Base-by-base conservation (phyloP, 1,139 yeast genomes). In the Suhomyces panamericanus region DNA sequence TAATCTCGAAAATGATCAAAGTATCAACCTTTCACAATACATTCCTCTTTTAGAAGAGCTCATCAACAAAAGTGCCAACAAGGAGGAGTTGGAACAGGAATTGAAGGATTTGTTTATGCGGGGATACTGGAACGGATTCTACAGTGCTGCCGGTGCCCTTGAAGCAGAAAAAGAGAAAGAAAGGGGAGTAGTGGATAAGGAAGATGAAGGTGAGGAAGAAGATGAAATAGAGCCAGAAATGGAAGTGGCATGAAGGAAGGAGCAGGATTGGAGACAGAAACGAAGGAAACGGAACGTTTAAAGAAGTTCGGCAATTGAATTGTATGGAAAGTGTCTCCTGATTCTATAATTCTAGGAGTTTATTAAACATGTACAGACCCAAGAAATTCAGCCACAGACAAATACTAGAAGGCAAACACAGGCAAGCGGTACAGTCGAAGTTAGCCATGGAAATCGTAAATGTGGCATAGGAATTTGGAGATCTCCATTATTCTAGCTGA, bases 71-170 rank as follows among this genome's bases (percentile, higher is more conserved):
- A 40, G 33, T 13, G 22, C 13, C 12, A 32, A 42, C 33, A 42
- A 48, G 13, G 52, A 52, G 2, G 54, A 50, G 24, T 42, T 69
- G 31, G 52, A 53, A 29, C 39, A 45, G 11, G 70, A 66, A 43
- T 35, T 69, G 11, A 66, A 63, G 43, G 47, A 56, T 6, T 15
- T 64, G 6, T 49, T 57, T 11, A 62, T 66, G 65, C 58, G 65
- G 46, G 62, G 59, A 52, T 69, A 61, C 50, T 69, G 74, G 74
- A 51, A 61, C 28, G 75, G 75, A 2, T 68, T 55, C 47, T 60
- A 64, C 46, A 51, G 53, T 35, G 67, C 67, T 14, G 26, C 26
- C 17, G 41, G 29, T 4, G 29, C n/a, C 6, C 4, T 38, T 20
- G 22, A 27, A 26, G 32, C 31, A 17, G n/a, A 32, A 12, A n/a